phyloP scores from a whole-genome alignment of 768 basidiomycete genomes.

The Kwoniella dendrophila region DNA sequence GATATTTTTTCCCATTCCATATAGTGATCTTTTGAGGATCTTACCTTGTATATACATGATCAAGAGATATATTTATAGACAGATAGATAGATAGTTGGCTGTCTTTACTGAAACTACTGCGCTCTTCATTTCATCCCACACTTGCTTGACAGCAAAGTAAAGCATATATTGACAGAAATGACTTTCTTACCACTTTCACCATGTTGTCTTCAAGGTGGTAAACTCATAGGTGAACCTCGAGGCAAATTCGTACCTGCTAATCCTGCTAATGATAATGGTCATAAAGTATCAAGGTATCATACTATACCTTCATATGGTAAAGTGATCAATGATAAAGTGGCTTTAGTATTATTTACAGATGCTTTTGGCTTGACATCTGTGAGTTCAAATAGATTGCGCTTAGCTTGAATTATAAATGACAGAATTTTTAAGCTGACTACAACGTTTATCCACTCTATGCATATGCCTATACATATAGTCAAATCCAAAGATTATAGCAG shows the following conservation, averaged over 20 bases:
- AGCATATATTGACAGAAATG: too few species aligned
- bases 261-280: too few species aligned
- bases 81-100: too few species aligned
- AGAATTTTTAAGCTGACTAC: neutral
- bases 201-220: constrained; percentile 35
- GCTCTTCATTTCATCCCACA: too few species aligned
- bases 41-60: too few species aligned
- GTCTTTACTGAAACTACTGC: too few species aligned
- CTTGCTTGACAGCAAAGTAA: too few species aligned
- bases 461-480: constrained; percentile 15
- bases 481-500: constrained; percentile 43
- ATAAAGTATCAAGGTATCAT: constrained; percentile 32
- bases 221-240: constrained; percentile 28
- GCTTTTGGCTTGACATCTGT: constrained; percentile 32
- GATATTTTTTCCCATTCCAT: too few species aligned
- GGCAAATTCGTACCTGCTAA: constrained; percentile 22
- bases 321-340: constrained; percentile 23
- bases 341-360: constrained; percentile 35
- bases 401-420: neutral
- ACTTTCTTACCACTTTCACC: constrained; percentile 31
- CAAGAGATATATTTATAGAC: too few species aligned
- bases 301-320: constrained; percentile 27
- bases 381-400: constrained; percentile 3
- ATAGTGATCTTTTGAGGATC: too few species aligned
- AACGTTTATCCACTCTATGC: neutral